Conservation (phyloP, 805 yeast species). For the Pichia exigua region DNA sequence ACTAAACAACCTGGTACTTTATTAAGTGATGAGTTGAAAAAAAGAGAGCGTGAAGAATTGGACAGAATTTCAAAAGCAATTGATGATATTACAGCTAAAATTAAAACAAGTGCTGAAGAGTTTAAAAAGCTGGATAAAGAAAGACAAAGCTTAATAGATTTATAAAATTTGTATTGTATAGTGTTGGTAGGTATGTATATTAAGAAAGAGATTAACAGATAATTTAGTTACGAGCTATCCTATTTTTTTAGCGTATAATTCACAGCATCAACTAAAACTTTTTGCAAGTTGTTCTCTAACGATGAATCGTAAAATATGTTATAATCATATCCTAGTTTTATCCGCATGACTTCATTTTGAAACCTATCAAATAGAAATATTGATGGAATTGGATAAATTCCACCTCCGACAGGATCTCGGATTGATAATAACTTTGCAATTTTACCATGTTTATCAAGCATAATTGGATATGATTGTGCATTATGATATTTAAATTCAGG, state of each 20-base stretch:
- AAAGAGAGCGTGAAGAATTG: constrained; percentile 59
- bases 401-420: constrained; percentile 31
- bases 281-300: constrained; percentile 12
- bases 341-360: constrained; percentile 19
- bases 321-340: constrained; percentile 23
- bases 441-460: constrained; percentile 23
- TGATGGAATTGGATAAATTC: constrained; percentile 26
- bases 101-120: constrained; percentile 18
- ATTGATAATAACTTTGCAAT: constrained; percentile 19
- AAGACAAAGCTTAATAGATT: constrained; percentile 20
- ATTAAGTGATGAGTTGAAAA: constrained; percentile 31
- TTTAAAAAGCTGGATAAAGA: constrained; percentile 26
- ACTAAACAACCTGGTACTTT: constrained; percentile 59
- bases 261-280: constrained; percentile 8
- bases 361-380: constrained; percentile 20
- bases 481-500: constrained; percentile 13
- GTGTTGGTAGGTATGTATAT: not conserved
- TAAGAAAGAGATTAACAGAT: not conserved
- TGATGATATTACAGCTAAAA: constrained; percentile 21
- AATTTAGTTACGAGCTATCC: not conserved
- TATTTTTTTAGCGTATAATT: not conserved
- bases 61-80: constrained; percentile 40
- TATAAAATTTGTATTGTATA: constrained; percentile 1
- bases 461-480: constrained; percentile 19
- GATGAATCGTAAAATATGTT: constrained; percentile 14